Percentiles rank a stretch among this genome's conserved stretches.
phyloP scores from a whole-genome alignment of 495 filamentous ascomycete species.

The Aspergillus heteromorphus region DNA sequence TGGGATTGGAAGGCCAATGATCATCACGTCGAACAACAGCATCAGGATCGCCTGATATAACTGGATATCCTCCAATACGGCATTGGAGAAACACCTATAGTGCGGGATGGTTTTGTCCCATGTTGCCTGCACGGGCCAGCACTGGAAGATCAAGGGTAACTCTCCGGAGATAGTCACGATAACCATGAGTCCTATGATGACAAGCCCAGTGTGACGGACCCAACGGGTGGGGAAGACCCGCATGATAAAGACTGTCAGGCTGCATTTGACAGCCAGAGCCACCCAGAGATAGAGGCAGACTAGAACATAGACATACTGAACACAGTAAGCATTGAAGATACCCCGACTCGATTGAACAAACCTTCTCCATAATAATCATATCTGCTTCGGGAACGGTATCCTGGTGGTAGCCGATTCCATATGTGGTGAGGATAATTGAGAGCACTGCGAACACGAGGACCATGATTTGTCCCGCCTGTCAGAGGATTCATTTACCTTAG shows the following conservation, averaged over 20 bases:
- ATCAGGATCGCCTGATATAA: slow-evolving; percentile 20
- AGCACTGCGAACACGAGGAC: background rate
- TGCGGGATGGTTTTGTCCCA: slow-evolving; percentile 11
- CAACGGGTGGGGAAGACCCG: slow-evolving; percentile 14
- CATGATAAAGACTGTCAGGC: slow-evolving; percentile 18
- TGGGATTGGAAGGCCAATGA: slow-evolving; percentile 44
- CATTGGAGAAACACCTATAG: slow-evolving; percentile 7
- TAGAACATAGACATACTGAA: slow-evolving; percentile 7
- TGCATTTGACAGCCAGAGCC: slow-evolving; percentile 14
- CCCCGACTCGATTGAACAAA: background rate
- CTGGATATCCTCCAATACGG: slow-evolving; percentile 10
- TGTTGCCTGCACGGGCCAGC: slow-evolving; percentile 11
- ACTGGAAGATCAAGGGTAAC: slow-evolving; percentile 14
- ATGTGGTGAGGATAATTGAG: background rate
- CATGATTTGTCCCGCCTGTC: background rate
- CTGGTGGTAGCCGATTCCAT: background rate
- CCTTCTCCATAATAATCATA: background rate
- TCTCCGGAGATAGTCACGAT: slow-evolving; percentile 14
- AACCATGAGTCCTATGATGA: slow-evolving; percentile 12
- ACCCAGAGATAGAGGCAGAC: slow-evolving; percentile 15
- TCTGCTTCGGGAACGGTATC: background rate
- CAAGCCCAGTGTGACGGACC: slow-evolving; percentile 4
- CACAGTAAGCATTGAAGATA: background rate
- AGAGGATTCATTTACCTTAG: background rate
- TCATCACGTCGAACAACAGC: slow-evolving; percentile 46